These are phyloP conservation scores for Candida vaughaniae DNA, from an alignment of 805 yeast genomes.

Conservation along the genomic window DNA sequence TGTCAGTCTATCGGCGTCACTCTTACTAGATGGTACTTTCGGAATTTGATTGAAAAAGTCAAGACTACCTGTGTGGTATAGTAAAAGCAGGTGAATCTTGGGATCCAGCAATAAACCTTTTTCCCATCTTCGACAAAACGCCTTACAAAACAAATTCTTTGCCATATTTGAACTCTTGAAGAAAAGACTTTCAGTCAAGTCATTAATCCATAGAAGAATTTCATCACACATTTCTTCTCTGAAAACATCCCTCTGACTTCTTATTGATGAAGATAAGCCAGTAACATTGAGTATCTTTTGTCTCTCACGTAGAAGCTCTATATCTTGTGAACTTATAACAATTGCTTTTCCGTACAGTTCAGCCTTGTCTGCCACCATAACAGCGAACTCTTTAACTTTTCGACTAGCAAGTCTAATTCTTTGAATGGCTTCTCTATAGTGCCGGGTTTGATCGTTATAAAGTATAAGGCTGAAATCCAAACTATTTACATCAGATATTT, in stretches of 20 bases:
- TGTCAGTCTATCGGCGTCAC: conserved; percentile 5
- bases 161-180: conserved; percentile 47
- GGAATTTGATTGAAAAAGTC: conserved; percentile 39
- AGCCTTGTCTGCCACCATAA: conserved; percentile 66
- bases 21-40: conserved; percentile 23
- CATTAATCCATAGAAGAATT: conserved; percentile 63
- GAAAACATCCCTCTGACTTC: conserved; percentile 66
- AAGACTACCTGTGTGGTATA: conserved; percentile 30
- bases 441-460: conserved; percentile 80
- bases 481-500: conserved; percentile 32
- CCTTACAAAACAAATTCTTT: conserved; percentile 53
- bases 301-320: conserved; percentile 49
- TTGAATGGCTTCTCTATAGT: conserved; percentile 70
- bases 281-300: conserved; percentile 59
- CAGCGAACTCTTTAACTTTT: conserved; percentile 62
- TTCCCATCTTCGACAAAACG: conserved; percentile 62
- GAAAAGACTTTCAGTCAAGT: conserved; percentile 54
- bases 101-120: conserved; percentile 41
- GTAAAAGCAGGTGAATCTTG: conserved; percentile 8
- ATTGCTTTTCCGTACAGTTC: conserved; percentile 67
- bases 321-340: conserved; percentile 56
- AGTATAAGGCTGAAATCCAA: conserved; percentile 55
- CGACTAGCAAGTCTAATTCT: conserved; percentile 63
- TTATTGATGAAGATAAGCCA: conserved; percentile 64
- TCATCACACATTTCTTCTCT: conserved; percentile 81